Evolutionary conservation across 2,329 filamentous ascomycete genomes (phyloP).

Genomic region (Ophiostoma populinum): DNA sequence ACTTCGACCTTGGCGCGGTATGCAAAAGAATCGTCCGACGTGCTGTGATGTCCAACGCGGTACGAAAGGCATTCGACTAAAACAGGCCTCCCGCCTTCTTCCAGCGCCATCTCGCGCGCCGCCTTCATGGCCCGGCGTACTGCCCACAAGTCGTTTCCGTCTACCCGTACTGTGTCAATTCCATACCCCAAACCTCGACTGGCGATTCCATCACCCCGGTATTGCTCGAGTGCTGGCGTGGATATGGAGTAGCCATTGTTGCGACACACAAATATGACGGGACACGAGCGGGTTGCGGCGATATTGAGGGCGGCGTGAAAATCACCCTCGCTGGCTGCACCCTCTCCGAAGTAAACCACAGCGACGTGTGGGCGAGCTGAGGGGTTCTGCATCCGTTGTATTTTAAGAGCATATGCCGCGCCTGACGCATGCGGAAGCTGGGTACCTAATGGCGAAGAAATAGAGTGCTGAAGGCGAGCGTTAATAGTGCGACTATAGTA

Average conservation of each 20-base stretch:
- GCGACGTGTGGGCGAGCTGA: conserved; percentile 43
- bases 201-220: conserved; percentile 67
- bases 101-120: conserved; percentile 61
- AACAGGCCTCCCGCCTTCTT: conserved; percentile 65
- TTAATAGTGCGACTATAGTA: too few relatives aligned
- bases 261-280: conserved; percentile 62
- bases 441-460: conserved; percentile 60
- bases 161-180: conserved; percentile 68
- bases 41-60: conserved; percentile 90
- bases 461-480: conserved; percentile 39
- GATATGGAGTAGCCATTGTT: conserved; percentile 75
- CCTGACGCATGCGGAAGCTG: conserved; percentile 67
- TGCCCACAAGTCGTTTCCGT: conserved; percentile 69
- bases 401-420: conserved; percentile 62
- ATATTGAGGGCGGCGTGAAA: conserved; percentile 74
- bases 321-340: conserved; percentile 65
- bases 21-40: conserved; percentile 89
- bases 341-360: conserved; percentile 67
- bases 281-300: conserved; percentile 58
- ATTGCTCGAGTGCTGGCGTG: conserved; percentile 65
- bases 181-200: conserved; percentile 62
- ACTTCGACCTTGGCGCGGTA: conserved; percentile 89
- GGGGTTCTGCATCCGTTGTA: conserved; percentile 50
- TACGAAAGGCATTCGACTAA: conserved; percentile 95
- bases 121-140: conserved; percentile 51